These are phyloP conservation scores for Rhizopogon rudus DNA, from an alignment of 768 basidiomycete genomes.

Conservation along the genomic window DNA sequence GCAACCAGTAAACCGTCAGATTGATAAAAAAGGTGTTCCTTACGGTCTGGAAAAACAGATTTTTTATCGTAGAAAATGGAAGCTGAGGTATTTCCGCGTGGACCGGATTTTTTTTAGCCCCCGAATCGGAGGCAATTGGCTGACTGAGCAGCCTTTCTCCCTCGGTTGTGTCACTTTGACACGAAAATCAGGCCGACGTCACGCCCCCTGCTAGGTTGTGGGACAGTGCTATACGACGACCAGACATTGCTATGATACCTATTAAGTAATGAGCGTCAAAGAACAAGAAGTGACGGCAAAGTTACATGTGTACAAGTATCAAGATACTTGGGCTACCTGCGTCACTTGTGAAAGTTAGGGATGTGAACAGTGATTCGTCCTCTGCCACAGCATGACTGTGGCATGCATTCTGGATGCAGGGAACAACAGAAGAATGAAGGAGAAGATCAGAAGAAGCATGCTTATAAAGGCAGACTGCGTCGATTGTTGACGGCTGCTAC, in stretches of 20 bases:
- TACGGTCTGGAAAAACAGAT: no score
- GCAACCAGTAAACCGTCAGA: no score
- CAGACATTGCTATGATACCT: neutral
- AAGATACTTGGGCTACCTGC: neutral
- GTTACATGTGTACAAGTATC: neutral
- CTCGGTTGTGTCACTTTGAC: neutral
- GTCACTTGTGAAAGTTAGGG: neutral
- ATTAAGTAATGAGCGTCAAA: neutral
- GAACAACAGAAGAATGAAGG: neutral
- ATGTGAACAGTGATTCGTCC: neutral
- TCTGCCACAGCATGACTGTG: neutral
- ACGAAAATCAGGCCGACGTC: neutral
- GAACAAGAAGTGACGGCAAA: neutral
- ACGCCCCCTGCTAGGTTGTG: neutral
- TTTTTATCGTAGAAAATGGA: neutral
- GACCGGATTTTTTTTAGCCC: neutral
- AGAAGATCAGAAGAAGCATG: conserved; percentile 1
- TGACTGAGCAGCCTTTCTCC: neutral
- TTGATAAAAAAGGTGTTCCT: neutral
- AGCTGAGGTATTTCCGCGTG: neutral
- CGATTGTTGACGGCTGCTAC: neutral
- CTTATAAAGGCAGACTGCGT: neutral
- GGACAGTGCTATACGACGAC: neutral
- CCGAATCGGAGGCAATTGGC: neutral
- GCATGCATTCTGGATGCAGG: neutral